Evolutionary conservation across 768 basidiomycete genomes (phyloP).

Genomic region (Coprinopsis sp.): DNA sequence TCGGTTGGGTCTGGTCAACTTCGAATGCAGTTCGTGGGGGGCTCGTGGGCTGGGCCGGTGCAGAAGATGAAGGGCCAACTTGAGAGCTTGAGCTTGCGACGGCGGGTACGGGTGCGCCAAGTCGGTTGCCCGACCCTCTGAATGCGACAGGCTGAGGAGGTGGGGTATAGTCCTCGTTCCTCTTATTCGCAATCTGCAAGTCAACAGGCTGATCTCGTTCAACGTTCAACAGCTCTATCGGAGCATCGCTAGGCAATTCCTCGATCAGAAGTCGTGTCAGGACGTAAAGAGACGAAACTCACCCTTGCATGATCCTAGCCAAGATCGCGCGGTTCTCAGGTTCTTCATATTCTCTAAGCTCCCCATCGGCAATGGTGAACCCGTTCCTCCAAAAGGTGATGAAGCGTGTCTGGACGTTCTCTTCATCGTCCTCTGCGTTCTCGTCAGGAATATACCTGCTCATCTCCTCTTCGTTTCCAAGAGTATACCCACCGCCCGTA

Average conservation of each 20-base stretch:
- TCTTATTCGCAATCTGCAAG: slow-evolving; percentile 68
- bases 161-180: slow-evolving; percentile 65
- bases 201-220: slow-evolving; percentile 77
- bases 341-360: slow-evolving; percentile 78
- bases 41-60: slow-evolving; percentile 27
- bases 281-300: slow-evolving; percentile 11
- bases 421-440: slow-evolving; percentile 33
- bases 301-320: slow-evolving; percentile 70
- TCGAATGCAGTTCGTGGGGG: slow-evolving; percentile 61
- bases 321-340: slow-evolving; percentile 67
- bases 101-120: slow-evolving; percentile 65
- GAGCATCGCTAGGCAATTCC: slow-evolving; percentile 56
- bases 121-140: slow-evolving; percentile 69
- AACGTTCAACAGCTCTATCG: slow-evolving; percentile 72
- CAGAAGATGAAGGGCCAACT: slow-evolving; percentile 16
- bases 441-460: slow-evolving; percentile 77
- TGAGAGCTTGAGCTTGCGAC: slow-evolving; percentile 7
- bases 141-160: slow-evolving; percentile 53
- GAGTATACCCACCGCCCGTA: slow-evolving; percentile 70
- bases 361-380: slow-evolving; percentile 87
- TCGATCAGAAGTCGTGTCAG: slow-evolving; percentile 1
- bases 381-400: slow-evolving; percentile 94
- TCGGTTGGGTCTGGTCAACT: slow-evolving; percentile 78
- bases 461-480: slow-evolving; percentile 89
- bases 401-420: slow-evolving; percentile 60